Evolutionary conservation across 352 stramenopile species (phyloP).

Genomic region (Detonula confervacea): DNA sequence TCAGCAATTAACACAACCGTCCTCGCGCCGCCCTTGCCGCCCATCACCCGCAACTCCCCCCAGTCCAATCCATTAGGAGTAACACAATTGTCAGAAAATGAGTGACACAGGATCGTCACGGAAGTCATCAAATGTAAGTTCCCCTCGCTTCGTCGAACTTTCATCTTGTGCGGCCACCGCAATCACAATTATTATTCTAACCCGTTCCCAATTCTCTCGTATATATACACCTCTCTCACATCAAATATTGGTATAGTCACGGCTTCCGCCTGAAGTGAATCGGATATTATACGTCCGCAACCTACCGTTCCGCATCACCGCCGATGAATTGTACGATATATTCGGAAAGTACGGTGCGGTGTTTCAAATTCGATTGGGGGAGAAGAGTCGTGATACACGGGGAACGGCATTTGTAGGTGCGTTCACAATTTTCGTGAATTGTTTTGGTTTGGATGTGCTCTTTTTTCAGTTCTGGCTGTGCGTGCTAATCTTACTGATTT

Average conservation of each 20-base stretch:
- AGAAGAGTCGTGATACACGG: slow-evolving; percentile 92
- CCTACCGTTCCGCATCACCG: slow-evolving; percentile 98
- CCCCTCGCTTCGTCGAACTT: no score
- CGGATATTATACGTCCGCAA: slow-evolving; percentile 94
- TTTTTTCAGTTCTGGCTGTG: background rate
- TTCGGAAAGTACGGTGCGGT: slow-evolving; percentile 99
- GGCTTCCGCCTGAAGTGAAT: slow-evolving; percentile 98
- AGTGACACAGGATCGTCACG: slow-evolving; percentile 1
- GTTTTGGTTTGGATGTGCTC: slow-evolving; percentile 4
- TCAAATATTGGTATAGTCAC: slow-evolving; percentile 55
- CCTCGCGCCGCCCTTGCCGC: no score
- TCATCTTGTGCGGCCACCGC: no score
- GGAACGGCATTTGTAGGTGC: slow-evolving; percentile 96
- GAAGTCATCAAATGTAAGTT: slow-evolving; percentile 28
- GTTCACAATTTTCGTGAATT: no score
- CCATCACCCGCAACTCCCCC: no score
- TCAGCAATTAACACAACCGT: no score
- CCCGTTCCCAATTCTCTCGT: background rate
- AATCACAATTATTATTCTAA: background rate
- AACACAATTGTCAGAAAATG: background rate
- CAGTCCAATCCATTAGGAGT: background rate
- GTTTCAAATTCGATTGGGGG: slow-evolving; percentile 91
- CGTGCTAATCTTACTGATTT: no score
- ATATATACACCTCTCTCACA: background rate
- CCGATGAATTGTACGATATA: slow-evolving; percentile 99